Base-by-base conservation (phyloP, 2,329 filamentous ascomycete species). In the Coniochaeta sp. region DNA sequence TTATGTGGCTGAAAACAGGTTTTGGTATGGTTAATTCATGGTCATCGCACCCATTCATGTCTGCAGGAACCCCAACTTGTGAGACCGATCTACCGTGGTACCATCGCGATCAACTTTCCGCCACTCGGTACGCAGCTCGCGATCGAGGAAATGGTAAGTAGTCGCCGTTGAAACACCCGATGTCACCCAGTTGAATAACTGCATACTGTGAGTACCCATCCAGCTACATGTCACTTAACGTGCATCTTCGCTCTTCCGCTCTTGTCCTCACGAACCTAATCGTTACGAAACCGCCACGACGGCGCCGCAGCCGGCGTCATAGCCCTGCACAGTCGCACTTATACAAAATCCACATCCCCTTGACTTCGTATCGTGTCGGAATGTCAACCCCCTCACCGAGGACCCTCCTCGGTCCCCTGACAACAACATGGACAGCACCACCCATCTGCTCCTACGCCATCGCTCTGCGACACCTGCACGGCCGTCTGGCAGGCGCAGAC, bases 401-500 rank as follows among this genome's bases (percentile, higher is more conserved):
- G 13, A 50, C 48, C 20, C 31, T 35, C 22, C 48, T 50, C 13
- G 48, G 48, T 18, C 48, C 48, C 7, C 27, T 50, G 14, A 50
- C 48, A 10, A 50, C 31, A 22, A 27, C 48, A 32, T 50, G 31
- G 30, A 50, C 32, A 4, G 10, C 22, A 14, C 48, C 48, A 6
- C 30, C 31, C 1, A 27, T 24, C 2, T 64, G 62, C 50, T 50
- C 49, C 0, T 46, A 56, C 3, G 55, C 49, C 14, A 51, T 63
- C 47, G 8, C 1, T 16, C 1, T 64, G 60, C 35, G 14, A 48
- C 13, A 55, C 48, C 6, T 64, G 61, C 48, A 13, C n/a, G 2
- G 1, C 33, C 0, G 60, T 48, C 14, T 64, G 56, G 53, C 57
- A 56, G 32, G 62, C 40, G 2, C 60, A 65, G 42, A 53, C 56